These are phyloP conservation scores for Dictyostelium capitatum DNA, from an alignment of 78 protist genomes.

Conservation along the genomic window DNA sequence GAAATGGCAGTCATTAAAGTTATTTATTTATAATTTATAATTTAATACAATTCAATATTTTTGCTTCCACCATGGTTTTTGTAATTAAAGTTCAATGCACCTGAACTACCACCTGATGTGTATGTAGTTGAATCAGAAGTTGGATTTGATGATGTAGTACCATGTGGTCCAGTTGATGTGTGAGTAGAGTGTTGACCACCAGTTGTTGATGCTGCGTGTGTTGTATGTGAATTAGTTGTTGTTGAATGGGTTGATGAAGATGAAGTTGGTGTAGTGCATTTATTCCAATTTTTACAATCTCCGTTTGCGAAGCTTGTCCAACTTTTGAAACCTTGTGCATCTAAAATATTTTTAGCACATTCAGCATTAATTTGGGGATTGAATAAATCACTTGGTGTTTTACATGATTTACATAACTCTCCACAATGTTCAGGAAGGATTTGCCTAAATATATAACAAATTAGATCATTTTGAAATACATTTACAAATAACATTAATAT, in stretches of 20 bases:
- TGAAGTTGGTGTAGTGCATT: not conserved
- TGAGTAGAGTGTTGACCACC: not conserved
- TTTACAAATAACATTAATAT: too few species aligned
- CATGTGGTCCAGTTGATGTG: not conserved
- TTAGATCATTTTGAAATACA: too few species aligned
- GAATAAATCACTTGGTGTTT: constrained; percentile 46
- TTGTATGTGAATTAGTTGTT: not conserved
- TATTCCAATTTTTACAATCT: constrained; percentile 34
- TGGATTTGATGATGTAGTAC: not conserved
- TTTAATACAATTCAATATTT: not conserved
- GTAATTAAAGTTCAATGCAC: not conserved
- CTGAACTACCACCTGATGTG: not conserved
- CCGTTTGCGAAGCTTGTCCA: constrained; percentile 58
- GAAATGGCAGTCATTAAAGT: too few species aligned
- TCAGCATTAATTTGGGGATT: constrained; percentile 56
- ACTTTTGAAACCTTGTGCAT: constrained; percentile 52
- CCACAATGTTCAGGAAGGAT: constrained; percentile 37
- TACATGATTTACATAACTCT: constrained; percentile 19
- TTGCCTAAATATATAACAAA: not conserved
- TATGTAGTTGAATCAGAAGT: not conserved
- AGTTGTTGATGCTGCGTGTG: not conserved
- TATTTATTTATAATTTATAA: too few species aligned
- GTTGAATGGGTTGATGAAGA: not conserved
- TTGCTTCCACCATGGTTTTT: not conserved
- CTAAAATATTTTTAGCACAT: constrained; percentile 51